Evolutionary conservation across 2,329 filamentous ascomycete genomes (phyloP).

Genomic region (Calycina herbarum): DNA sequence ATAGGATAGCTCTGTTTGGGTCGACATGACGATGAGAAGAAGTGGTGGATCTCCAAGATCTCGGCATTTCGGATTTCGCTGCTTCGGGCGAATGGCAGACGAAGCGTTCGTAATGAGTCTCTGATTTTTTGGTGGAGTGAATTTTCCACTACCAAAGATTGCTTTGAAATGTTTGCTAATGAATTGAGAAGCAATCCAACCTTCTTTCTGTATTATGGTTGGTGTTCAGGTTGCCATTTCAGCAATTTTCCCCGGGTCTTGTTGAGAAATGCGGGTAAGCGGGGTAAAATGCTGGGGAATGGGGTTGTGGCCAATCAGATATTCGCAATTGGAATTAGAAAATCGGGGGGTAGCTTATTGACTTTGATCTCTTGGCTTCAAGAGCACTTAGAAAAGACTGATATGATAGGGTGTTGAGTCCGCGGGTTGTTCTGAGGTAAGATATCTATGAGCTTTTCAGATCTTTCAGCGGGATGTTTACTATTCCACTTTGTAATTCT

Average conservation of each 20-base stretch:
- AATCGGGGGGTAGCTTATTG: not conserved
- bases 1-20: not conserved
- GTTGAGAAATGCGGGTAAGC: not conserved
- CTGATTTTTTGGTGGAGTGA: not conserved
- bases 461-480: not conserved
- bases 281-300: not conserved
- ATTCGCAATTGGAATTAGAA: not conserved
- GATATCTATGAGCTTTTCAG: not conserved
- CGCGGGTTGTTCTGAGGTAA: too few species aligned
- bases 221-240: not conserved
- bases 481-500: not conserved
- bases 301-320: not conserved
- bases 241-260: not conserved
- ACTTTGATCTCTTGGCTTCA: not conserved
- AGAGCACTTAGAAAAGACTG: not conserved
- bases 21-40: slow-evolving; percentile 1
- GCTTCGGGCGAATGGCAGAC: slow-evolving; percentile 11
- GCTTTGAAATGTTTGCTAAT: not conserved
- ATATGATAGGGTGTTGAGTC: too few species aligned
- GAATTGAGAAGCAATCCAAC: not conserved
- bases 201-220: not conserved
- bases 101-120: slow-evolving; percentile 2
- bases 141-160: not conserved
- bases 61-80: slow-evolving; percentile 16
- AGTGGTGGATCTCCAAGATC: slow-evolving; percentile 9